These are phyloP conservation scores for Bruguiera sexangula DNA, from an alignment of 345 rosid genomes.

Conservation along the genomic window DNA sequence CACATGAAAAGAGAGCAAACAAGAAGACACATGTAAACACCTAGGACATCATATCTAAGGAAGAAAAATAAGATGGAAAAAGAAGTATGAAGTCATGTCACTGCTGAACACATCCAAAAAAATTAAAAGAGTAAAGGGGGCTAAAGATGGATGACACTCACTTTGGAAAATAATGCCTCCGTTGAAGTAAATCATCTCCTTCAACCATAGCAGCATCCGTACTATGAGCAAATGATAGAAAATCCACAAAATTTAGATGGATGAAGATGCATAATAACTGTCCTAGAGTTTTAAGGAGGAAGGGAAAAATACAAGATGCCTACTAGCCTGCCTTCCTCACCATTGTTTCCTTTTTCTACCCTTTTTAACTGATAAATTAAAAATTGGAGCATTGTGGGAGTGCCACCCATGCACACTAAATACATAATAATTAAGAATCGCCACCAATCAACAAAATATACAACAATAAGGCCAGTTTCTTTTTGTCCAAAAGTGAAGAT, in stretches of 20 bases:
- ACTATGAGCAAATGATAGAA: conserved; percentile 39
- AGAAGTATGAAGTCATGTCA: not conserved
- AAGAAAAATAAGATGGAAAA: not conserved
- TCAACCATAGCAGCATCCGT: conserved; percentile 39
- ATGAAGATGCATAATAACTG: not conserved
- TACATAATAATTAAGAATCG: too few species aligned
- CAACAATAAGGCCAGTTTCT: too few species aligned
- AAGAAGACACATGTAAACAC: not conserved
- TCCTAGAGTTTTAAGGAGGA: not conserved
- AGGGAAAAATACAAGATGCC: not conserved
- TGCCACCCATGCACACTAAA: too few species aligned
- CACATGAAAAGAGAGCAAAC: not conserved
- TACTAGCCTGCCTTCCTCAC: not conserved
- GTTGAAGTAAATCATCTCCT: conserved; percentile 30
- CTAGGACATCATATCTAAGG: not conserved
- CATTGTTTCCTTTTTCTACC: too few species aligned
- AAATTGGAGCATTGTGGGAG: too few species aligned
- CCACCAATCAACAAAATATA: too few species aligned
- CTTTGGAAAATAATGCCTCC: conserved; percentile 66
- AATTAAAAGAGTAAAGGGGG: not conserved
- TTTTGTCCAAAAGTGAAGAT: not conserved
- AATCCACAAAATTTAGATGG: conserved; percentile 4
- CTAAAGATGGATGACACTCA: conserved; percentile 31
- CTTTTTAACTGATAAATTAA: too few species aligned
- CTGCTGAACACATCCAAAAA: not conserved